Percentiles rank a stretch among this genome's conserved stretches.
Evolutionary conservation across 2,329 filamentous ascomycete species (phyloP).

Genomic region (Lecanoromycetidae sp.): DNA sequence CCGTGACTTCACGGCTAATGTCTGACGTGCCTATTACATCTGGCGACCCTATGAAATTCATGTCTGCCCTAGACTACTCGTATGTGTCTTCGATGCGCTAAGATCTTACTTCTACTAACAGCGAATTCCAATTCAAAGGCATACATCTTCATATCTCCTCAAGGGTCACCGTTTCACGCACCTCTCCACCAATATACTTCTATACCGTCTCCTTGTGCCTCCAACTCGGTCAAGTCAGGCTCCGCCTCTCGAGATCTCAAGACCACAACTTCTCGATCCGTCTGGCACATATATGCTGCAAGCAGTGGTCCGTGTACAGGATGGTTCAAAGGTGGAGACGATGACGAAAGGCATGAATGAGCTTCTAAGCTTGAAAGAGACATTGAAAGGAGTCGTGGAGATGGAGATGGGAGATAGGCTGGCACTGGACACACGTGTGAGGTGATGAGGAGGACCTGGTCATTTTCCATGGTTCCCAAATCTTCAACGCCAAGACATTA

Average conservation of each 20-base stretch:
- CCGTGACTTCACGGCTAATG: slow-evolving; percentile 42
- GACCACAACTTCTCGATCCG: slow-evolving; percentile 30
- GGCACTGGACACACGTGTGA: slow-evolving; percentile 48
- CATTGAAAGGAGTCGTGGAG: slow-evolving; percentile 45
- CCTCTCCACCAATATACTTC: slow-evolving; percentile 44
- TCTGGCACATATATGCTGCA: slow-evolving; percentile 48
- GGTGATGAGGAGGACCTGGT: slow-evolving; percentile 26
- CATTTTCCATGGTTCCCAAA: not conserved
- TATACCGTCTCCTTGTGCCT: slow-evolving; percentile 43
- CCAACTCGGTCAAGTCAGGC: slow-evolving; percentile 19
- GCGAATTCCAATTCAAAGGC: slow-evolving; percentile 28
- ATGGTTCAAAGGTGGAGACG: slow-evolving; percentile 41
- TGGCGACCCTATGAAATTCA: slow-evolving; percentile 38
- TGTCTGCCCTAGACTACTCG: slow-evolving; percentile 43
- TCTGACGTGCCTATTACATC: slow-evolving; percentile 36
- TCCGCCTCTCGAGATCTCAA: slow-evolving; percentile 11
- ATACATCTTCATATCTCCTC: slow-evolving; percentile 44
- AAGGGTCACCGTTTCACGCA: slow-evolving; percentile 47
- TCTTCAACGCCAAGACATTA: too few relatives aligned
- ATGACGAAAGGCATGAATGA: slow-evolving; percentile 44
- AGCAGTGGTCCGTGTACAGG: slow-evolving; percentile 44
- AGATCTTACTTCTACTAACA: not conserved
- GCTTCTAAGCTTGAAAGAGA: slow-evolving; percentile 41
- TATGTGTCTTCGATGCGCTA: slow-evolving; percentile 26
- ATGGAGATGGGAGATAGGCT: slow-evolving; percentile 47